Base-by-base conservation (phyloP, 371 early-diverging fungal genomes). In the Nematocida ausubeli region DNA sequence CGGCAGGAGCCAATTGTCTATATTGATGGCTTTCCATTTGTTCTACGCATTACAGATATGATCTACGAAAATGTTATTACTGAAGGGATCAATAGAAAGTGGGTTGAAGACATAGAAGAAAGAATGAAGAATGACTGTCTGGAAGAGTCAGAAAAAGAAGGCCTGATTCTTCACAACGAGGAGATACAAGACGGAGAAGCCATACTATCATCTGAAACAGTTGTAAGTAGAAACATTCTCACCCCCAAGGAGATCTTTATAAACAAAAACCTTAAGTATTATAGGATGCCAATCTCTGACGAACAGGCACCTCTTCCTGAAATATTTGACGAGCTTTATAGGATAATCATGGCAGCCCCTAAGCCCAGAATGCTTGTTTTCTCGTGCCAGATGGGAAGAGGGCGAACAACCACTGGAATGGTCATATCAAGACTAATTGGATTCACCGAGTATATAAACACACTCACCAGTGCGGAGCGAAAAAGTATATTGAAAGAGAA, bases 381-480 rank as follows among this genome's bases (percentile, higher is more conserved):
- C 82, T 90, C 90, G 69, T 91, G 91, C 81, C 91, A 91, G 73
- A 91, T 91, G 91, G 91, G 91, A 5, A 90, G 90, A 34, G 91
- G 91, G 4, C 86, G 91, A 19, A 91, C 91, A 1, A 91, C 90
- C 0, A 90, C 90, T 5, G 91, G 89, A 5, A 89, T 89, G 88
- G 86, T 90, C 34, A 88, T 88, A 7, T 87, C 91, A 0, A 35
- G 68, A 22, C 54, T 80, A 30, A 69, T 80, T 30, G 1, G 84
- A 82, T 70, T 68, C 30, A 44, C 56, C n/a, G 35, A 69, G 82
- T 9, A 28, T 62, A 16, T 67, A 9, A 40, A 57, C 39, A 30
- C 14, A 22, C 39, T 88, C 83, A 86, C 84, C 84, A n/a, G 49
- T 85, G 32, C 82, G 82, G 19, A 85, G 85, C 24, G 85, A 86